Percentiles rank a stretch among this genome's conserved stretches.
Conservation (phyloP, 345 rosid species). For the Mercurialis annua region DNA sequence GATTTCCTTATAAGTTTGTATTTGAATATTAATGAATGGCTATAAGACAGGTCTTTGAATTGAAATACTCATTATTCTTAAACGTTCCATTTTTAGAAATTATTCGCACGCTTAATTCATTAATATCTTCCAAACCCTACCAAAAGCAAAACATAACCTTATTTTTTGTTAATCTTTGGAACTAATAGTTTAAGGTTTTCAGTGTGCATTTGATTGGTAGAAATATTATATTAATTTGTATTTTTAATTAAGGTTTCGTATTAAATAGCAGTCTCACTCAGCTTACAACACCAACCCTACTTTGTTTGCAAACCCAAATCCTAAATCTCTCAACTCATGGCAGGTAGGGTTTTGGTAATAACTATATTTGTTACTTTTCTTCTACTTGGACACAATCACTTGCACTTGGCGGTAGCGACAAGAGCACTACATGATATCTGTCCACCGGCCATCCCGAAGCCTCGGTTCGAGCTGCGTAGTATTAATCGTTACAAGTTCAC, state of each 20-base stretch:
- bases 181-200: neutral
- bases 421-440: slow-evolving; percentile 21
- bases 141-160: too few species aligned
- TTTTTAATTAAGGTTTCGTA: slow-evolving; percentile 25
- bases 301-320: neutral
- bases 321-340: slow-evolving; percentile 18
- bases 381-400: slow-evolving; percentile 23
- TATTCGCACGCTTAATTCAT: slow-evolving; percentile 29
- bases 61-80: slow-evolving; percentile 3
- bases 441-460: slow-evolving; percentile 16
- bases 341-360: slow-evolving; percentile 12
- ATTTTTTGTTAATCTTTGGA: too few species aligned
- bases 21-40: slow-evolving; percentile 21
- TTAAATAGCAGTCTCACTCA: slow-evolving; percentile 27
- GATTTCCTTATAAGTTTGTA: slow-evolving; percentile 19
- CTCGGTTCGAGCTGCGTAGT: neutral
- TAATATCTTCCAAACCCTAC: slow-evolving; percentile 13
- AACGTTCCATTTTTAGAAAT: slow-evolving; percentile 32
- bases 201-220: neutral
- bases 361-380: slow-evolving; percentile 12
- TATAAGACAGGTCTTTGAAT: slow-evolving; percentile 15
- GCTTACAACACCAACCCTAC: neutral
- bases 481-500: slow-evolving; percentile 29
- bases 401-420: slow-evolving; percentile 21
- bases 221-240: neutral